A percentile compares a stretch with the other conserved stretches of the same genome.
Evolutionary conservation across 2,329 filamentous ascomycete genomes (phyloP).

Genomic region (Lachnellula arida): DNA sequence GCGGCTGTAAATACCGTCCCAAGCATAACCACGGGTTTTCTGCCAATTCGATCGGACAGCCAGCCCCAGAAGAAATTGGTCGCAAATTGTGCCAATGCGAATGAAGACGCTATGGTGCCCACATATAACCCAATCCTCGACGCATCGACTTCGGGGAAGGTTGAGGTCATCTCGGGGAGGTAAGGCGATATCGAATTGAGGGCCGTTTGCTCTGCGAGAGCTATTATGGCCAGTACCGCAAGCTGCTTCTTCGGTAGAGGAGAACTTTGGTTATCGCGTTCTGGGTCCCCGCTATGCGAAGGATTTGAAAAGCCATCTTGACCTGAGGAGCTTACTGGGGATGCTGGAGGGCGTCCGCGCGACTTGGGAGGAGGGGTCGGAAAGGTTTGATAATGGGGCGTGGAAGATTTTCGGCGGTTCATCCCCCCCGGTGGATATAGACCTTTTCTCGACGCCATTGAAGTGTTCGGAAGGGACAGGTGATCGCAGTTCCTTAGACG

Average conservation of each 20-base stretch:
- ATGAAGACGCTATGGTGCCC: conserved; percentile 82
- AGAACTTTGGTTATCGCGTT: conserved; percentile 38
- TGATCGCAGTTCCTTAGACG: background rate
- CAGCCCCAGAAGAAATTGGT: conserved; percentile 93
- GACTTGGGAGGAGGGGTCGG: conserved; percentile 68
- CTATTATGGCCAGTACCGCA: conserved; percentile 78
- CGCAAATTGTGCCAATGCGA: conserved; percentile 85
- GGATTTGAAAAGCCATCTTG: conserved; percentile 26
- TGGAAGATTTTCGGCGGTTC: conserved; percentile 33
- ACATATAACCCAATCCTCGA: conserved; percentile 79
- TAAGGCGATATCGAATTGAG: conserved; percentile 96
- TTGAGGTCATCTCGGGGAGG: conserved; percentile 83
- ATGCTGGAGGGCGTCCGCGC: conserved; percentile 42
- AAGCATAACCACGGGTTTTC: conserved; percentile 76
- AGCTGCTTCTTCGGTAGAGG: conserved; percentile 82
- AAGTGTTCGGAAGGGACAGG: background rate
- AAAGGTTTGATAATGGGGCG: conserved; percentile 75
- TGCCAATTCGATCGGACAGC: conserved; percentile 71
- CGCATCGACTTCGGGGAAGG: conserved; percentile 73
- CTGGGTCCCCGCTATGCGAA: conserved; percentile 33
- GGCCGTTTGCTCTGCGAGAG: conserved; percentile 90
- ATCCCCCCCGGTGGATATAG: conserved; percentile 10
- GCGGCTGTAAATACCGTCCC: conserved; percentile 78
- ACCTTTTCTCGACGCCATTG: conserved; percentile 1
- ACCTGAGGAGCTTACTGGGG: conserved; percentile 31